Base-by-base conservation (phyloP, 164 flowering plant genomes). In the Vitis riparia region DNA sequence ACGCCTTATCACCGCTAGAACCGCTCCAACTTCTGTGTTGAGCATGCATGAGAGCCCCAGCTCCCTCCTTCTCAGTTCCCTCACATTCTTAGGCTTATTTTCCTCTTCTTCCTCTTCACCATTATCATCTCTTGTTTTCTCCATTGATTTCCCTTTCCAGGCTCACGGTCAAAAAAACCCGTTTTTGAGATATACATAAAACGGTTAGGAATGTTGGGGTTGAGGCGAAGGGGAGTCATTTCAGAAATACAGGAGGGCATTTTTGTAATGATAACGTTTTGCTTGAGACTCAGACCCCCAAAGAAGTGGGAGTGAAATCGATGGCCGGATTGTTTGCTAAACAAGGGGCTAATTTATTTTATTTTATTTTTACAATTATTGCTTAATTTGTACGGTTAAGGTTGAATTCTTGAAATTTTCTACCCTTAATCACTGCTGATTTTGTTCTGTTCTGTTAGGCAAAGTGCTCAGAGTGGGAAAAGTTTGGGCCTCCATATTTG, bases 1-100 rank as follows among this genome's bases (percentile, higher is more conserved):
- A 0, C 91, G 90, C 2, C 99, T 83, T 44, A 95, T 73, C 58
- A 88, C 96, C 8, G 98, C 98, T 1, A 95, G 87, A 65, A 95
- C 83, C 9, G 97, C 86, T 0, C 93, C 88, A 0, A 95, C 86
- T 70, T 95, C 97, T 8, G 93, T 87, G 85, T 90, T 95, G 8
- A 95, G 67, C 93, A 87, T 91, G 87, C 98, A 95, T 0, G 99
- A 85, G 44, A 91, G 19, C 0, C 86, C 87, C 5, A 88, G 77
- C 74, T 90, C 92, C 71, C 74, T 84, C 48, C 75, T 69, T 60
- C 68, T 77, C 23, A 53, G 16, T 68, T 59, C 76, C 10, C 65
- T 30, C 27, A 51, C 56, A 29, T 55, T 67, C 73, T 66, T 78
- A 16, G 52, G 19, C 3, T 58, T 68, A 49, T 70, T 67, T 44